phyloP scores from a whole-genome alignment of 495 filamentous ascomycete species.

The Oidiodendron maius region DNA sequence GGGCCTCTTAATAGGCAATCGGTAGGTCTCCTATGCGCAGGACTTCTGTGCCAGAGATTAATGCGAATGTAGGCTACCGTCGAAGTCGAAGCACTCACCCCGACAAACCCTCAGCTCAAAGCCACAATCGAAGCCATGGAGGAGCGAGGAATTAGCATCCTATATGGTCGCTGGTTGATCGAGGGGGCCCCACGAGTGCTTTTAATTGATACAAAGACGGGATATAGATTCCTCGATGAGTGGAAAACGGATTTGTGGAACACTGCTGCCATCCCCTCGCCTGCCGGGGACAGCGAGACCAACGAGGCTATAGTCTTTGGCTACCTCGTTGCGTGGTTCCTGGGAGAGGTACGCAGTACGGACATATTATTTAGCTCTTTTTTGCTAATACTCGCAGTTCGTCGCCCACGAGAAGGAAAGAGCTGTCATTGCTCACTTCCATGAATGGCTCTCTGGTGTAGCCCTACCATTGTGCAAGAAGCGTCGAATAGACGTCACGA shows the following conservation, averaged over 20 bases:
- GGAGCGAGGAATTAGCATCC: conserved; percentile 78
- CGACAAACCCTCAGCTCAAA: conserved; percentile 71
- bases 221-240: conserved; percentile 85
- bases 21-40: conserved; percentile 38
- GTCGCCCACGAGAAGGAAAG: conserved; percentile 84
- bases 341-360: conserved; percentile 74
- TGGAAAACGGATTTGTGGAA: conserved; percentile 98
- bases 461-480: conserved; percentile 88
- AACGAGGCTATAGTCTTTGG: conserved; percentile 98
- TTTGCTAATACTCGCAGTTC: conserved; percentile 50
- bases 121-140: conserved; percentile 86
- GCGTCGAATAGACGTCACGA: conserved; percentile 91
- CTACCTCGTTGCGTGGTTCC: conserved; percentile 95
- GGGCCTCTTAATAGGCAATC: conserved; percentile 89
- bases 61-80: conserved; percentile 69
- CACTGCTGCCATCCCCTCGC: conserved; percentile 83
- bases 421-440: conserved; percentile 95
- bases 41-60: too few relatives aligned
- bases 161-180: conserved; percentile 97
- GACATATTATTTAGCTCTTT: too few relatives aligned
- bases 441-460: conserved; percentile 98
- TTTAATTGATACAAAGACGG: conserved; percentile 91
- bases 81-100: conserved; percentile 88
- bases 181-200: conserved; percentile 92
- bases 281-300: conserved; percentile 86